Evolutionary conservation across 176 grass and related monocot genomes (phyloP).

Genomic region (Musa beccarii): DNA sequence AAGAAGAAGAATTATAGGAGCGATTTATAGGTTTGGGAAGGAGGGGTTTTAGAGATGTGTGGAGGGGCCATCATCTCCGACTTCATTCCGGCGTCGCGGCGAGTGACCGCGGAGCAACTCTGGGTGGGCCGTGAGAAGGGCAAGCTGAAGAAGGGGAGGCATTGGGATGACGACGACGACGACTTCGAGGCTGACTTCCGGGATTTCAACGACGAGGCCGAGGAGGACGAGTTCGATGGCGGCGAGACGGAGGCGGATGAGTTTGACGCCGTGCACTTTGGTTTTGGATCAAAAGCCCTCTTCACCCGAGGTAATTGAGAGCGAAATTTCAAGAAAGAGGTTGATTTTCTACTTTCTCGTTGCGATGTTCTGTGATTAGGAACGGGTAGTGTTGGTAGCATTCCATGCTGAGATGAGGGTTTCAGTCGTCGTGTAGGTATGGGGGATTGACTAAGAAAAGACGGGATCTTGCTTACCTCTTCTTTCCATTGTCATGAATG

Average conservation of each 20-base stretch:
- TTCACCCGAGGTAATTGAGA: conserved; percentile 30
- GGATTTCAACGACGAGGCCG: conserved; percentile 43
- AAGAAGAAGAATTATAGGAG: too few relatives aligned
- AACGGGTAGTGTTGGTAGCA: too few relatives aligned
- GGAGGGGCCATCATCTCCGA: too few relatives aligned
- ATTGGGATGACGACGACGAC: not conserved
- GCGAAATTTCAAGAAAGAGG: not conserved
- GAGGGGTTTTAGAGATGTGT: too few relatives aligned
- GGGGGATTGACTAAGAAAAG: too few relatives aligned
- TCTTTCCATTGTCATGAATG: too few relatives aligned
- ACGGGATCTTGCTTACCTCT: too few relatives aligned
- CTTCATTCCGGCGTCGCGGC: conserved; percentile 14
- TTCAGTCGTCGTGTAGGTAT: too few relatives aligned
- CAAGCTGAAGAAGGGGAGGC: too few relatives aligned
- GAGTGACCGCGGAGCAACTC: conserved; percentile 13
- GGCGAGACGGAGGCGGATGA: conserved; percentile 5
- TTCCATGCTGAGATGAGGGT: too few relatives aligned
- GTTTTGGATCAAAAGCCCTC: conserved; percentile 15
- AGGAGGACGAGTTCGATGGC: conserved; percentile 24
- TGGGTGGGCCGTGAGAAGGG: not conserved
- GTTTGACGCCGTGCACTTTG: conserved; percentile 21
- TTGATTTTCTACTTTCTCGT: not conserved
- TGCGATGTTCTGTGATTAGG: not conserved
- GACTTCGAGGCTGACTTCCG: conserved; percentile 69
- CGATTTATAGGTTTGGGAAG: too few relatives aligned